phyloP scores from a whole-genome alignment of 306 rosid genomes.

The Vigna reflexopilosa region DNA sequence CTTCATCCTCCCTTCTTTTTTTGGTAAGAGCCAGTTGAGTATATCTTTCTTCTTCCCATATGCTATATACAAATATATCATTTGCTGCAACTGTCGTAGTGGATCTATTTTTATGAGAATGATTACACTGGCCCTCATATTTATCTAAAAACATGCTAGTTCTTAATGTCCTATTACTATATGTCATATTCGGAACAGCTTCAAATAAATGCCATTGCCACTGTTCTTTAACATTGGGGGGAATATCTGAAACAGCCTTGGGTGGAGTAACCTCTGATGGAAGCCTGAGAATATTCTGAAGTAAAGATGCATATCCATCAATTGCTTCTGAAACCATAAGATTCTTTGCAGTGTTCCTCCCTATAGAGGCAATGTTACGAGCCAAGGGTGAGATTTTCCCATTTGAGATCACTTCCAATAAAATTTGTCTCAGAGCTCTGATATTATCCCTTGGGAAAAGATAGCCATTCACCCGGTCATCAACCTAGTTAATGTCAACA shows the following conservation, averaged over 20 bases:
- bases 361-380: slow-evolving; percentile 75
- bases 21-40: slow-evolving; percentile 56
- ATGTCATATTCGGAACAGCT: slow-evolving; percentile 59
- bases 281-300: slow-evolving; percentile 72
- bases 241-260: slow-evolving; percentile 67
- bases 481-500: slow-evolving; percentile 67
- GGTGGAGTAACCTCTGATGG: slow-evolving; percentile 84
- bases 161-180: slow-evolving; percentile 54
- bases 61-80: slow-evolving; percentile 71
- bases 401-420: slow-evolving; percentile 65
- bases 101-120: slow-evolving; percentile 54
- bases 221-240: slow-evolving; percentile 67
- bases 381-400: slow-evolving; percentile 78
- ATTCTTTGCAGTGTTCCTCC: slow-evolving; percentile 71
- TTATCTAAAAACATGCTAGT: slow-evolving; percentile 68
- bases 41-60: slow-evolving; percentile 91
- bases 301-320: slow-evolving; percentile 77
- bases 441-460: slow-evolving; percentile 78
- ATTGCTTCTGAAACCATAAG: slow-evolving; percentile 76
- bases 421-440: slow-evolving; percentile 61
- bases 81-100: slow-evolving; percentile 42
- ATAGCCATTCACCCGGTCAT: slow-evolving; percentile 89
- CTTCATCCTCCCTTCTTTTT: slow-evolving; percentile 85
- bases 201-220: slow-evolving; percentile 91
- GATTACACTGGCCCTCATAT: slow-evolving; percentile 73